Evolutionary conservation across 2,329 filamentous ascomycete genomes (phyloP), one percentile per base, ranked within the genome.

Genomic region (Aspergillus novofumigatus): DNA sequence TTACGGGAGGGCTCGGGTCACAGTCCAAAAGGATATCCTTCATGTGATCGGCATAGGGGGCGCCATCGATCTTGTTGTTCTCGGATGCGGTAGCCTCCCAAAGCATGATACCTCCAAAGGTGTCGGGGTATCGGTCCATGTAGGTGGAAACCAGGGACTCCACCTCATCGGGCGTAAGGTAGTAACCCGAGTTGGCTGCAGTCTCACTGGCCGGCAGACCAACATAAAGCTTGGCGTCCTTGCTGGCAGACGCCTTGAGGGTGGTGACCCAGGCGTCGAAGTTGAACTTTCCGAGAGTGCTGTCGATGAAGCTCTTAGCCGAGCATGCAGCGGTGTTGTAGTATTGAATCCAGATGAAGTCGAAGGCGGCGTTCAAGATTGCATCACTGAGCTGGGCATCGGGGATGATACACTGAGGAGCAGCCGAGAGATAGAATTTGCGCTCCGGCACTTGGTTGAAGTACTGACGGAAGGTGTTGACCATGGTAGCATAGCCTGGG

Each of bases 71-170:
- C 14, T 69, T 55, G 64, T 83, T 83, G 53, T 72, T 71, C 11
- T 75, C 68, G n/a, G 77, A 77, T 10, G 74, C 73, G 1, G 79
- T 81, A 4, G 81, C 80, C 53, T 85, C 82, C 81, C 81, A 86
- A 4, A 86, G 67, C 83, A 85, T 86, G 44, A 84, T 73, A 71
- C 84, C 84, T 44, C 82, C 83, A 61, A 86, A 86, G 1, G 69
- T 71, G 23, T 72, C 55, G 1, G 73, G 69, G 58, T 75, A 73
- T 23, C 72, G 66, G 17, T 65, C 66, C 59, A 75, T 75, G 59
- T 77, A 80, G 45, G 69, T 63, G n/a, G 69, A 62, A 25, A 84
- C 69, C 53, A 85, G 61, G 2, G 65, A 63, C 53, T 77, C 68
- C 2, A 78, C 81, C 57, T 84, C 76, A 1, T 63, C 56, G 0